Evolutionary conservation across 257 asterid genomes (phyloP), one percentile per base, ranked within the genome.

Genomic region (Plantago ovata): DNA sequence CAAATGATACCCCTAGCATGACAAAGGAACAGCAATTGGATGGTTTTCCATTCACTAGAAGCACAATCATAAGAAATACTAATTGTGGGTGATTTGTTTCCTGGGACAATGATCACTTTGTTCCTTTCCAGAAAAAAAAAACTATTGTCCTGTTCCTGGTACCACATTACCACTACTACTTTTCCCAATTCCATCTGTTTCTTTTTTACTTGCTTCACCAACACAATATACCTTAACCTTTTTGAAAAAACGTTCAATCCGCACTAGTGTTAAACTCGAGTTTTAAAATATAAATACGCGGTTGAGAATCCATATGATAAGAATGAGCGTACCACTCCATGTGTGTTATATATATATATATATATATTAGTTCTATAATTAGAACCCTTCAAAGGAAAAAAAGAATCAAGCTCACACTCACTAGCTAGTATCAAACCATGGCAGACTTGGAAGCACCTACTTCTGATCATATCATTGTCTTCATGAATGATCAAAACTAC

Each of bases 401-500:
- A 45, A 28, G 28, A n/a, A 49, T 14, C 33, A 38, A 22, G 58
- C 9, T 16, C 28, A 14, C 47, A 58, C 36, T 53, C 50, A 38
- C 11, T 21, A 11, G 28, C 51, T 19, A 53, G 22, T 10, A 21
- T 45, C 13, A 15, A 60, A 24, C n/a, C 44, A 75, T n/a, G n/a
- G n/a, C n/a, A n/a, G n/a, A n/a, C n/a, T n/a, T 77, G 77, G 78
- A 72, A 20, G 38, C 41, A 22, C 15, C 65, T 15, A 7, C 43
- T 62, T 65, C 83, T 7, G 84, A 81, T 45, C 84, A 81, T 40
- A 82, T 72, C 22, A 63, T 70, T 50, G 15, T 72, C 49, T 66
- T 65, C 72, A 68, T 53, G 72, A 76, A 66, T 18, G 79, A 65
- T 47, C 63, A 66, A 46, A 60, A 65, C 33, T 45, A 41, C 49